Evolutionary conservation across 306 rosid genomes (phyloP), one percentile per base, ranked within the genome.

Genomic region (Coriaria nepalensis): DNA sequence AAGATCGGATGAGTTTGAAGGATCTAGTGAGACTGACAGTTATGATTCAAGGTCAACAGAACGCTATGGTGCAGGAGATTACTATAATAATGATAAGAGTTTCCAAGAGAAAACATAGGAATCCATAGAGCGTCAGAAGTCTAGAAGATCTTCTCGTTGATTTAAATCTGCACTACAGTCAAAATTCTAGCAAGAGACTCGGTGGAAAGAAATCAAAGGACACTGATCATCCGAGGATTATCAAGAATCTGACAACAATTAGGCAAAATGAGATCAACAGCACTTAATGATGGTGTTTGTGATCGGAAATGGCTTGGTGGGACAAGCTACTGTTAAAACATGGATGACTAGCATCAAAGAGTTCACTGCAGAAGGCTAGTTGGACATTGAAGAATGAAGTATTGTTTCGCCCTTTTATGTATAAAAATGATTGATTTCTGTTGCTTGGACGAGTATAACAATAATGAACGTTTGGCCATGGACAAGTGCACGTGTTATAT

Each of bases 1-100:
- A 40, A 53, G 12, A 42, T 29, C 0, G 2, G 58, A 53, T 3
- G 48, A 53, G 12, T 53, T 53, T 29, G 58, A 39, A n/a, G 42
- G 42, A 53, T 40, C n/a, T 53, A 53, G 47, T 4, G 58, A 53
- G 37, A 53, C 20, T 40, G 8, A 37, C 20, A 53, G 58, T 5
- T 35, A 53, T 32, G 29, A 29, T 40, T 46, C 32, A 53, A 53
- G 47, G 33, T n/a, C 11, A 40, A 4, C 58, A n/a, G 39, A 53
- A 29, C 47, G 29, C 33, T 47, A 6, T n/a, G 37, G 11, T 32
- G 8, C 39, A 40, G 8, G 7, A 8, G 39, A 53, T 20, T 9
- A n/a, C 38, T 13, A 29, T 29, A 46, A 8, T 33, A 2, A 40
- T 44, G 29, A 20, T 20, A 20, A 52, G 39, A 52, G 35, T 38